Evolutionary conservation across 2,329 filamentous ascomycete species (phyloP).

Genomic region (Colletotrichum sojae): DNA sequence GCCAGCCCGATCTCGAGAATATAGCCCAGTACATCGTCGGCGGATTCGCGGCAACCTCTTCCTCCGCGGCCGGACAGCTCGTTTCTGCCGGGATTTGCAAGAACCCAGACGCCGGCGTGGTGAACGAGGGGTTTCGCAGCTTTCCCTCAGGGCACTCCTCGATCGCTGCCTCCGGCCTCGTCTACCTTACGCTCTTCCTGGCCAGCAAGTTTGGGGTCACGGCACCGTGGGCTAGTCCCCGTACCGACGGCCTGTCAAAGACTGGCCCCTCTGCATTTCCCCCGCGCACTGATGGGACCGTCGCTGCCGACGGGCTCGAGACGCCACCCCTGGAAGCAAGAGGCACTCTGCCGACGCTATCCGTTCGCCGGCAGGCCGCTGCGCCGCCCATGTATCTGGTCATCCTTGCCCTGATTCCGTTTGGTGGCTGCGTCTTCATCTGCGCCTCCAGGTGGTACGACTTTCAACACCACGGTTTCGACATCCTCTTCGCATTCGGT

Average conservation of each 20-base stretch:
- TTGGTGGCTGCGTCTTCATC: slow-evolving; percentile 79
- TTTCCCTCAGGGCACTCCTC: slow-evolving; percentile 63
- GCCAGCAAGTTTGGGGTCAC: slow-evolving; percentile 72
- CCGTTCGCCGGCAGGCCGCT: slow-evolving; percentile 75
- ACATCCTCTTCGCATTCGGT: slow-evolving; percentile 80
- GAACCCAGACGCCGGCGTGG: slow-evolving; percentile 65
- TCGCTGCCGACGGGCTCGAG: not conserved
- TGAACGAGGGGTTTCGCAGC: slow-evolving; percentile 81
- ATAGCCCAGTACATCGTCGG: slow-evolving; percentile 69
- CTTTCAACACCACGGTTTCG: slow-evolving; percentile 84
- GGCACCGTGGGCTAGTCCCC: slow-evolving; percentile 72
- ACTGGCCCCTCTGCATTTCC: slow-evolving; percentile 50
- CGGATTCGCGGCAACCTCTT: slow-evolving; percentile 63
- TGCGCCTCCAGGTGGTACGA: slow-evolving; percentile 82
- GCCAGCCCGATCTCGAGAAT: slow-evolving; percentile 75
- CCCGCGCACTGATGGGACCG: slow-evolving; percentile 42
- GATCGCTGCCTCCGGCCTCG: slow-evolving; percentile 78
- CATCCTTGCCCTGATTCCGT: slow-evolving; percentile 74
- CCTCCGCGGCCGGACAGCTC: slow-evolving; percentile 66
- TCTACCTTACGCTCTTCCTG: slow-evolving; percentile 83
- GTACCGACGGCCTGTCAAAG: slow-evolving; percentile 48
- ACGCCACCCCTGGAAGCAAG: slow-evolving; percentile 42
- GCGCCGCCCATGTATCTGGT: slow-evolving; percentile 81
- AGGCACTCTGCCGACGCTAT: slow-evolving; percentile 43
- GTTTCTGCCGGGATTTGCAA: slow-evolving; percentile 80